These are phyloP conservation scores for Effrenium voratum DNA, from an alignment of 73 alveolate species.

Conservation along the genomic window DNA sequence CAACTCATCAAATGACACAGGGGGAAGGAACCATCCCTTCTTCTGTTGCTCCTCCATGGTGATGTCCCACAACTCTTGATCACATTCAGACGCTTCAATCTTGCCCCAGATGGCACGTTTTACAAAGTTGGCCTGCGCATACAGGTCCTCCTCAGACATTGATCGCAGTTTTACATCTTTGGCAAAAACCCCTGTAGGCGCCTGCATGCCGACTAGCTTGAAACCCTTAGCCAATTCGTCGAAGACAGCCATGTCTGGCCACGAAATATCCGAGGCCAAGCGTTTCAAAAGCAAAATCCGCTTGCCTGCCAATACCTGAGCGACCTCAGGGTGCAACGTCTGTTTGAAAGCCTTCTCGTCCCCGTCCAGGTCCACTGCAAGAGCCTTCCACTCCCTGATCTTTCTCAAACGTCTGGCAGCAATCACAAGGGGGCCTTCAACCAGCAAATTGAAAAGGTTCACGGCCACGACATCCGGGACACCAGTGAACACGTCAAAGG, in stretches of 20 bases:
- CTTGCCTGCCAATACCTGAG: not conserved
- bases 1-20: not conserved
- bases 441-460: not conserved
- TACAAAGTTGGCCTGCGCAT: not conserved
- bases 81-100: not conserved
- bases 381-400: not conserved
- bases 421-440: not conserved
- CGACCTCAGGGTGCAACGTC: not conserved
- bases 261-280: not conserved
- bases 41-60: not conserved
- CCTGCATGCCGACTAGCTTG: not conserved
- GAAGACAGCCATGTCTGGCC: not conserved
- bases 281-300: not conserved
- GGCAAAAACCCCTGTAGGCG: slow-evolving; percentile 3
- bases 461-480: not conserved
- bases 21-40: slow-evolving; percentile 18
- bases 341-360: not conserved
- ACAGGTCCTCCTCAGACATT: not conserved
- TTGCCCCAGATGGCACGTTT: not conserved
- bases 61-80: not conserved
- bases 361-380: not conserved
- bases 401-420: not conserved
- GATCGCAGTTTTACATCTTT: not conserved
- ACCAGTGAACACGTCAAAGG: not conserved
- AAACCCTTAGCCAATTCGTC: not conserved